Base-by-base conservation (phyloP, 23 red algal genomes). In the Cyanidioschyzon merolae region DNA sequence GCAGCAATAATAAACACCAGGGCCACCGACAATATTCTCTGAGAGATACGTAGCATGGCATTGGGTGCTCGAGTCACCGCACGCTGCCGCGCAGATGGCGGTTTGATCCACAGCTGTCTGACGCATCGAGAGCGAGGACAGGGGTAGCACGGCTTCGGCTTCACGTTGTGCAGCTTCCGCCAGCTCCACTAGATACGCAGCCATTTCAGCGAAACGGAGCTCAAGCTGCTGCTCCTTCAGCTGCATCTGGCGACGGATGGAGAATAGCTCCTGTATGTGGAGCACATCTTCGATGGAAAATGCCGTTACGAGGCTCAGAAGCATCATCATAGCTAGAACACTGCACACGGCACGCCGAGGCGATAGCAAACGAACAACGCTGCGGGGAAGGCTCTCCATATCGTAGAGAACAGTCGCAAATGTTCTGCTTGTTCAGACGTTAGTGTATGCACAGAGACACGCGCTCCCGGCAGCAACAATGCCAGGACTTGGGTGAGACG, bases 1-100 rank as follows among this genome's bases (percentile, higher is more conserved):
- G 63, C 63, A 71, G 63, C 63, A 71, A 27, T 71, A 71, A 27
- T 32, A 71, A 32, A 71, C 63, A 27, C 63, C 63, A 3, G 63
- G 63, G 16, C 63, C 63, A 35, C n/a, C 63, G 7, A 71, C 63
- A 27, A 71, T 71, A 27, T 71, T 71, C 63, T 71, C 63, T 25
- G 63, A 71, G 12, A 71, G 63, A 71, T 71, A 71, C 63, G 32
- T 35, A 7, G 32, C 63, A 35, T 71, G 21, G 63, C 63, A 71
- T 7, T 25, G 21, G 29, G 2, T 32, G n/a, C 21, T 35, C 63
- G 63, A 27, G 63, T 25, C 21, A 7, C n/a, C 7, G 63, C 63
- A 71, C 63, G 7, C 63, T 25, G 63, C 63, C 12, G 21, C 63
- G 30, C 63, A 71, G 7, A 71, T 71, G 7, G 63, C 63, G 16